Evolutionary conservation across 441 rosid species (phyloP).

Genomic region (Pelargonium australe): DNA sequence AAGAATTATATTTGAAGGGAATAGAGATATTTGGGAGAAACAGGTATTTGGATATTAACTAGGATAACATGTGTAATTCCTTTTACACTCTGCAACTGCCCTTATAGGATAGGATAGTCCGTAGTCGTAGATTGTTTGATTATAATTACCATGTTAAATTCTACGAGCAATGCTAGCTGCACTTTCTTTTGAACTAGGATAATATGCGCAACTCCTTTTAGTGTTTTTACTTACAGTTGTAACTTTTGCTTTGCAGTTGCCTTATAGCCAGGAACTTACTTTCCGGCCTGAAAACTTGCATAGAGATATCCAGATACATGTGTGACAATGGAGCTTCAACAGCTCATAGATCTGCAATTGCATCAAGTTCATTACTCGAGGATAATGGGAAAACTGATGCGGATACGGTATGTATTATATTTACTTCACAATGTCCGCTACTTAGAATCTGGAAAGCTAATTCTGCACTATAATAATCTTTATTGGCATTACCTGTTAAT

Average conservation of each 20-base stretch:
- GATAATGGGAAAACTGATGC: conserved; percentile 50
- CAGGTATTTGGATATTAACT: conserved; percentile 44
- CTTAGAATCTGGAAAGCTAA: conserved; percentile 3
- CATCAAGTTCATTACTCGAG: conserved; percentile 47
- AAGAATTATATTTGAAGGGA: conserved; percentile 65
- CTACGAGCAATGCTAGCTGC: too few relatives aligned
- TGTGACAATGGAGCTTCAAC: conserved; percentile 45
- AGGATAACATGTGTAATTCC: background rate
- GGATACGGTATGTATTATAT: conserved; percentile 36
- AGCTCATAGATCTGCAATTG: conserved; percentile 34
- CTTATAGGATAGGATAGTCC: too few relatives aligned
- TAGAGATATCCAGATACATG: conserved; percentile 72
- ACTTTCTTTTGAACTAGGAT: too few relatives aligned
- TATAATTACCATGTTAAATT: too few relatives aligned
- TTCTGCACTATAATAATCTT: conserved; percentile 11
- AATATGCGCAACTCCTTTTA: too few relatives aligned
- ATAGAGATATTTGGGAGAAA: conserved; percentile 84
- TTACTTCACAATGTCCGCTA: background rate
- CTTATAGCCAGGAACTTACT: conserved; percentile 67
- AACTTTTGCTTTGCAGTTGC: conserved; percentile 51
- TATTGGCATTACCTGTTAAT: conserved; percentile 2
- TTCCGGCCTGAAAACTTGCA: conserved; percentile 65
- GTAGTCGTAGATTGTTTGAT: too few relatives aligned
- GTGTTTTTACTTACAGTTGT: background rate
- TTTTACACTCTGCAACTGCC: background rate